phyloP scores from a whole-genome alignment of 176 grass and related monocot genomes.

The Aegilops umbellulata region DNA sequence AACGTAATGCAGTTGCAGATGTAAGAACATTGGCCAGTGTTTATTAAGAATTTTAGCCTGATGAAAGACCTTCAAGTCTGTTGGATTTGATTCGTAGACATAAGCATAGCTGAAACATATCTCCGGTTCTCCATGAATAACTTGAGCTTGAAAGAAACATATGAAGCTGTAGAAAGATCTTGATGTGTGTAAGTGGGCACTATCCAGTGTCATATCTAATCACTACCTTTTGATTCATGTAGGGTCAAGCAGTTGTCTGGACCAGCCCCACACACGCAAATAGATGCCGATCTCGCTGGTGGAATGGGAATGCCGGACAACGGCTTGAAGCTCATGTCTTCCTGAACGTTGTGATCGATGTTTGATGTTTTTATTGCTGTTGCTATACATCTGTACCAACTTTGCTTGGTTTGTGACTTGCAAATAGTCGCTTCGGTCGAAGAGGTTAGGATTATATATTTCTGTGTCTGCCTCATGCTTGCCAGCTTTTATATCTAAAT shows the following conservation, averaged over 20 bases:
- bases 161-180: not conserved
- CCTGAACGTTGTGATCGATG: slow-evolving; percentile 25
- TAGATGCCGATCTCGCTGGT: slow-evolving; percentile 79
- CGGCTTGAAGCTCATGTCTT: slow-evolving; percentile 89
- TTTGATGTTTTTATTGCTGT: not conserved
- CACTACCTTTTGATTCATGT: slow-evolving; percentile 7
- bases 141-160: not conserved
- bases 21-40: not conserved
- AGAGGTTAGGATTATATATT: not conserved
- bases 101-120: not conserved
- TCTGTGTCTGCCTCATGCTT: not conserved
- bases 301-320: slow-evolving; percentile 98
- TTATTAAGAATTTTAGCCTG: not conserved
- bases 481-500: not conserved
- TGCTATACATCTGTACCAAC: slow-evolving; percentile 1
- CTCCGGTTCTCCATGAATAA: not conserved
- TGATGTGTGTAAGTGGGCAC: not conserved
- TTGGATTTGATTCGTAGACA: not conserved
- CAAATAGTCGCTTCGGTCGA: not conserved
- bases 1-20: not conserved
- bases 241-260: slow-evolving; percentile 83
- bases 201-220: slow-evolving; percentile 8
- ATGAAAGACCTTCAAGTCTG: not conserved
- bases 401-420: not conserved
- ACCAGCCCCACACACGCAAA: slow-evolving; percentile 70